Base-by-base conservation (phyloP, 176 grass and related monocot genomes). In the Bothriochloa decipiens region DNA sequence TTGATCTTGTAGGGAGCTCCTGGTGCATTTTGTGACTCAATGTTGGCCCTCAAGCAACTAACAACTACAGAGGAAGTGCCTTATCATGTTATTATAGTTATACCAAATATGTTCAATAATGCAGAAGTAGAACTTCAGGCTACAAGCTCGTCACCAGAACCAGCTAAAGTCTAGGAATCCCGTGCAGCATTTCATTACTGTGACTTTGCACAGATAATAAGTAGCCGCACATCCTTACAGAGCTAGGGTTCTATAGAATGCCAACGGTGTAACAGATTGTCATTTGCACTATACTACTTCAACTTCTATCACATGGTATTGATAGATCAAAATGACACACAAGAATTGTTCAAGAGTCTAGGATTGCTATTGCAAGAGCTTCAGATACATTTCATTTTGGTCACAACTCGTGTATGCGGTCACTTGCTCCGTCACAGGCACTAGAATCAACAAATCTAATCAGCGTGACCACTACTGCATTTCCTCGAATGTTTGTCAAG, bases 301-400 rank as follows among this genome's bases (percentile, higher is more conserved):
- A 75, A 42, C 73, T 14, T 39, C 36, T 46, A 78, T 25, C 26
- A 78, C 72, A 82, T 26, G 52, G 28, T 78, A 62, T 25, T 33
- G 50, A 60, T 78, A 74, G 74, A 41, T 68, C 18, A 49, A 90
- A 90, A 68, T 68, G 68, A 61, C 39, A 74, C 66, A 58, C 11
- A 74, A n/a, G 14, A 46, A 29, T 63, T 76, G 77, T 23, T 79
- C 77, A 28, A 71, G 17, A 25, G 57, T 45, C 43, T 14, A 78
- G 58, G 68, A 45, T 25, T 43, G 20, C 18, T 75, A 63, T 14
- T 13, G 26, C 57, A 26, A 62, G 1, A 62, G 58, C 14, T 43
- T 88, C 70, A 18, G 63, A 63, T 12, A 85, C 16, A 76, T 53
- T 37, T 23, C 20, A 35, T 50, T 84, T 75, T 40, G 6, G 18